Conservation (phyloP, 129 eudicot genomes). For the Flaveria ramosissima region DNA sequence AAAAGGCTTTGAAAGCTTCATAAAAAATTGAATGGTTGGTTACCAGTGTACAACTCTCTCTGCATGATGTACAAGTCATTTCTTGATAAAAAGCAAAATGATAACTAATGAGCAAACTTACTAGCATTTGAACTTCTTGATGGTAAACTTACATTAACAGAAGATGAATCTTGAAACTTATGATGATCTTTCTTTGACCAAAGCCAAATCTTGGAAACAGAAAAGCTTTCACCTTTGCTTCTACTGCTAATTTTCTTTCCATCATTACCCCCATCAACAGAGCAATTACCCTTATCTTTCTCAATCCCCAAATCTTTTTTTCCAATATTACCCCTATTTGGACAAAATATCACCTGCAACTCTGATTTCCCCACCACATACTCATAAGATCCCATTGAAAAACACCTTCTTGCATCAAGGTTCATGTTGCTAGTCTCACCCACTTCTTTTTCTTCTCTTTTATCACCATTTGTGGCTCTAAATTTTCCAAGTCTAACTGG, state of each 20-base stretch:
- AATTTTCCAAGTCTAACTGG: constrained; percentile 93
- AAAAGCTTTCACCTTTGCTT: constrained; percentile 92
- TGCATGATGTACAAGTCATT: constrained; percentile 33
- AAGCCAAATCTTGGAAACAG: constrained; percentile 94
- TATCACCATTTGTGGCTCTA: constrained; percentile 53
- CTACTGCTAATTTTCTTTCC: constrained; percentile 70
- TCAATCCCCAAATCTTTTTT: constrained; percentile 41
- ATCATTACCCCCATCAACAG: constrained; percentile 49
- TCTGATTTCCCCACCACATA: constrained; percentile 85
- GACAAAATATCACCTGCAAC: constrained; percentile 68
- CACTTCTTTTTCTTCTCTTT: constrained; percentile 39
- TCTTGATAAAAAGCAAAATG: constrained; percentile 4
- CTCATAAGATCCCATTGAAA: constrained; percentile 93
- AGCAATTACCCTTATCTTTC: constrained; percentile 51
- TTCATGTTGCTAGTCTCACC: constrained; percentile 80
- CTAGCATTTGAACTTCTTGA: constrained; percentile 34
- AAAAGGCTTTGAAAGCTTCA: constrained; percentile 12
- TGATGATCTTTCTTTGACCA: constrained; percentile 86
- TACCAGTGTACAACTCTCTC: constrained; percentile 27
- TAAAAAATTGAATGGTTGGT: constrained; percentile 15
- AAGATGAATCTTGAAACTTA: constrained; percentile 55
- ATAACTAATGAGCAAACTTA: constrained; percentile 24
- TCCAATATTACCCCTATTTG: constrained; percentile 40
- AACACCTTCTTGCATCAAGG: constrained; percentile 95
- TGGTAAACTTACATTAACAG: constrained; percentile 57